Base-by-base conservation (phyloP, 176 grass and related monocot species). In the Aegilops tauschii region DNA sequence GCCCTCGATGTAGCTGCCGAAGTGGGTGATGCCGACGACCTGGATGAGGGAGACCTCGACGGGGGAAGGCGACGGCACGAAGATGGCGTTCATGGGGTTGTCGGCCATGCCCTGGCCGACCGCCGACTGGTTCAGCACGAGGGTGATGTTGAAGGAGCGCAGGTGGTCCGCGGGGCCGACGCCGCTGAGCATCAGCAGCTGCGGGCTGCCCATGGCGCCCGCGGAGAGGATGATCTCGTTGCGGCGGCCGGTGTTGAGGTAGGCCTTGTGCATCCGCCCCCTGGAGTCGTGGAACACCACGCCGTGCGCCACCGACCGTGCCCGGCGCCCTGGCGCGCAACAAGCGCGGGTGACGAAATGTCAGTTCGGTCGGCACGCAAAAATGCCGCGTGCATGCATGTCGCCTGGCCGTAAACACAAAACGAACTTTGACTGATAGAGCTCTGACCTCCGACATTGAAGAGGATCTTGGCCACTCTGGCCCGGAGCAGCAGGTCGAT, bases 101-200 rank as follows among this genome's bases (percentile, higher is more conserved):
- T 98, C 95, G 0, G 87, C 80, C 91, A 98, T 95, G 32, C 85
- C 93, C 66, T 93, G 91, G 8, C 95, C 93, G n/a, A 98, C 87
- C 32, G 72, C 83, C 9, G 89, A 62, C 59, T 95, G 85, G 74
- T 93, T 59, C 39, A 89, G 65, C 23, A 92, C 86, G 70, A 95
- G 85, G 5, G 73, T 88, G 84, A 98, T 98, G 91, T 90, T 85
- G 30, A 93, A 83, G 9, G 85, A 88, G 52, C 39, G 36, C 32
- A 98, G 95, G 76, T 95, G 91, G 37, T 82, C 86, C 2, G 73
- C 88, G 29, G 91, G 93, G 18, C 93, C 95, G 50, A 98, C 78
- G 21, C 95, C 93, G 64, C 93, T 98, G 80, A 98, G 71, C 93
- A 98, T 98, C 65, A 98, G 93, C 66, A 98, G 79, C 70, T 98